Evolutionary conservation across 2,329 filamentous ascomycete species (phyloP).

Genomic region (Hortaea sp.): DNA sequence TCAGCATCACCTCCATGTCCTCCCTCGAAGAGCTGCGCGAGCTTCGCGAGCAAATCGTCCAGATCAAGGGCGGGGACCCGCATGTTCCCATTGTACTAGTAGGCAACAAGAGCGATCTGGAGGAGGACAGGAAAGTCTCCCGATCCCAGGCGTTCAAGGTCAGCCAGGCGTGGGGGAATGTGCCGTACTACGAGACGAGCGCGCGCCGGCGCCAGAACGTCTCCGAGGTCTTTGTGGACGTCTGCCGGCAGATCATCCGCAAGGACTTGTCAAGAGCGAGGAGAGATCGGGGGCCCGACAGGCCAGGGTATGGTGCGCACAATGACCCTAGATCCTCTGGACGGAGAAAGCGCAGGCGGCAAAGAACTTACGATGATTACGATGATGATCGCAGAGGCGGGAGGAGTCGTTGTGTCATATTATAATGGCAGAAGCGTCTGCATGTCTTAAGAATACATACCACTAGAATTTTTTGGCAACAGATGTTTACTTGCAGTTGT

Average conservation of each 20-base stretch:
- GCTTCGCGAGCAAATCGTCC: conserved; percentile 78
- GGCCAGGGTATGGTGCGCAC: background rate
- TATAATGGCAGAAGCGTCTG: conserved; percentile 3
- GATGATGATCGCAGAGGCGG: conserved; percentile 3
- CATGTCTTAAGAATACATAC: background rate
- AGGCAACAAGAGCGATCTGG: conserved; percentile 83
- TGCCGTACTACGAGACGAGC: conserved; percentile 85
- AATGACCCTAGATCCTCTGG: background rate
- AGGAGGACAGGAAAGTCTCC: conserved; percentile 71
- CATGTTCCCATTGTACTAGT: conserved; percentile 67
- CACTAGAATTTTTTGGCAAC: background rate
- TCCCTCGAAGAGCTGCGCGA: conserved; percentile 75
- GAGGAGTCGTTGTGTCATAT: conserved; percentile 11
- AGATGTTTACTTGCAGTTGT: background rate
- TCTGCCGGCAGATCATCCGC: conserved; percentile 29
- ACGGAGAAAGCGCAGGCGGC: background rate
- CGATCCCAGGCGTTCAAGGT: conserved; percentile 71
- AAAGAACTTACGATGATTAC: background rate
- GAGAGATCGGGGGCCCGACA: background rate
- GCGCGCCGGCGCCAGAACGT: conserved; percentile 77
- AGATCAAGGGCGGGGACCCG: conserved; percentile 74
- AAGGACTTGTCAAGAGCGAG: conserved; percentile 16
- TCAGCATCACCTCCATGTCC: conserved; percentile 77
- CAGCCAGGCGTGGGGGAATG: conserved; percentile 76
- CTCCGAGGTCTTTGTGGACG: conserved; percentile 65